These are phyloP conservation scores for Punica granatum DNA, from an alignment of 345 rosid species.

Conservation along the genomic window DNA sequence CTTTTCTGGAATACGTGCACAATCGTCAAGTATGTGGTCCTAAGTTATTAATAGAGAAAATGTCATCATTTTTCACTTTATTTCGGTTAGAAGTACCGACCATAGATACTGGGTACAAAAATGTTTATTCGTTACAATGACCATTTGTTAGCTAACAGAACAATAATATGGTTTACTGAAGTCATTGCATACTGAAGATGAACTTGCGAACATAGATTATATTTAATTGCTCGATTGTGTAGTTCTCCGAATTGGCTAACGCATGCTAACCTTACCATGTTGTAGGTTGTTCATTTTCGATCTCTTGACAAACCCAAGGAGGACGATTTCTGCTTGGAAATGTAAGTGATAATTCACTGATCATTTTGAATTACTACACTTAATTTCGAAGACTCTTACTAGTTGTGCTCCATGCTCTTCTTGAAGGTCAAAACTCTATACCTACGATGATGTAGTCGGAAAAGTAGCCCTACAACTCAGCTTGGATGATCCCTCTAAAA, in stretches of 20 bases:
- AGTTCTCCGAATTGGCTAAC: not conserved
- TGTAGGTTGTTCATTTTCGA: slow-evolving; percentile 81
- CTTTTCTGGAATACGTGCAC: slow-evolving; percentile 68
- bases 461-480: slow-evolving; percentile 55
- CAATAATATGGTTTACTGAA: not conserved
- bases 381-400: not conserved
- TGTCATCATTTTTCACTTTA: not conserved
- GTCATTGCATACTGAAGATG: not conserved
- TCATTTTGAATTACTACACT: not conserved
- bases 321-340: slow-evolving; percentile 81
- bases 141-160: not conserved
- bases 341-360: slow-evolving; percentile 40
- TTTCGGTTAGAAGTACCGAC: not conserved
- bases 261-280: slow-evolving; percentile 14
- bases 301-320: slow-evolving; percentile 83
- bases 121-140: not conserved
- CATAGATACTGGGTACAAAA: not conserved
- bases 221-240: not conserved
- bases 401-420: slow-evolving; percentile 9
- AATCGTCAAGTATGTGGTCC: slow-evolving; percentile 45
- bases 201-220: not conserved
- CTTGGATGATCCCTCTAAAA: slow-evolving; percentile 63
- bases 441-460: slow-evolving; percentile 91
- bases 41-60: not conserved
- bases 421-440: slow-evolving; percentile 77